Evolutionary conservation across 352 stramenopile species (phyloP), one percentile per base, ranked within the genome.

Genomic region (Phytophthora sp.): DNA sequence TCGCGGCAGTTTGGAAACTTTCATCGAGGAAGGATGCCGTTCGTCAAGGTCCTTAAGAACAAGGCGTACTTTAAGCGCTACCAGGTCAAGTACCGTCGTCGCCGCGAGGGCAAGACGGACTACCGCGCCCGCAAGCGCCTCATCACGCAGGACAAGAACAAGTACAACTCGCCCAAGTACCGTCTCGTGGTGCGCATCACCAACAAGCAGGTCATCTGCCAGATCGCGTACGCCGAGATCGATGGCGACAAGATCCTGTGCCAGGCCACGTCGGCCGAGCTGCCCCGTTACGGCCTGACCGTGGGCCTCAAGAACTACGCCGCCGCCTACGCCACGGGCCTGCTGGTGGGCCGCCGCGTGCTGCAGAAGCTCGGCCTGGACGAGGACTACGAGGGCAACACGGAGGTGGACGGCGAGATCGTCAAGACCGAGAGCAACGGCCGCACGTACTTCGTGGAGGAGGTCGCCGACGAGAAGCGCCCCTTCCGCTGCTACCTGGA

Each of bases 31-130:
- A 84, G 44, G 60, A 95, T 95, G 94, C 52, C 79, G 55, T 99
- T 99, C 84, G 96, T 99, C 65, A 99, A 99, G 89, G 89, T 99
- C 58, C 84, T 92, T 69, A 99, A 99, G 86, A 99, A 95, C 81
- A 99, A 99, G 84, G 94, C 97, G 54, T 99, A 99, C 90, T 99
- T 99, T 88, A 99, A 98, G 80, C 94, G 97, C 51, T 99, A 98
- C 87, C 97, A 99, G 86, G 96, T 99, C 73, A 99, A 99, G 87
- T 99, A 97, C 69, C 93, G 96, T 85, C 96, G 97, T 84, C 92
- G 97, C 74, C 96, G 97, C 62, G 97, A 99, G 85, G 97, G 97
- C 77, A 99, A 99, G 87, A 99, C 98, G 62, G 98, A 99, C 86
- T 99, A 99, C 93, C 97, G 97, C 75, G 96, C 98, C 51, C 97